Conservation (phyloP, 805 yeast species). For the Nakazawaea sp. region DNA sequence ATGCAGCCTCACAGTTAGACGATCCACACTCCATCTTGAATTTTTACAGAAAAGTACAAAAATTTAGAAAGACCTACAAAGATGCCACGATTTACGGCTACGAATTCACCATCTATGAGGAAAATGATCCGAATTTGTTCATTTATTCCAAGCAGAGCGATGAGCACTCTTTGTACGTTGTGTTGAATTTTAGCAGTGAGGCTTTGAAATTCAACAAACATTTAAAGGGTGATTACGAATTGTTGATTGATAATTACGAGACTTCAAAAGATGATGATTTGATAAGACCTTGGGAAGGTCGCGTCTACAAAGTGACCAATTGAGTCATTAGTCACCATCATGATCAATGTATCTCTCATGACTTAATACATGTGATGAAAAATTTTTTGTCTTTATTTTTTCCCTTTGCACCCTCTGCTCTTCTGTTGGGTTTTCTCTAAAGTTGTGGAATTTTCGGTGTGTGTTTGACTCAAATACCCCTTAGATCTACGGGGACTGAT, state of each 20-base stretch:
- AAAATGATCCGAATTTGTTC: constrained; percentile 33
- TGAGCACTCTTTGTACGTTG: constrained; percentile 25
- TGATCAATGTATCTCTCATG: too few relatives aligned
- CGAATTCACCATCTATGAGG: constrained; percentile 34
- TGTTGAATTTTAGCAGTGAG: constrained; percentile 34
- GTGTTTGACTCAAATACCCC: too few relatives aligned
- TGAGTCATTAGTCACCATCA: not conserved
- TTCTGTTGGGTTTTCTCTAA: too few relatives aligned
- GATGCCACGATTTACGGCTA: constrained; percentile 39
- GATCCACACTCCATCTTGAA: constrained; percentile 38
- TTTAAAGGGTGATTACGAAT: not conserved
- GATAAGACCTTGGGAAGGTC: constrained; percentile 5
- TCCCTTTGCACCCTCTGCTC: too few relatives aligned
- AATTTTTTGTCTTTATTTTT: too few relatives aligned
- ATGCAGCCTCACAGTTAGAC: constrained; percentile 36
- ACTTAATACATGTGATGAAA: too few relatives aligned
- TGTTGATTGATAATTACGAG: constrained; percentile 1
- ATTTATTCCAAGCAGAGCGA: constrained; percentile 31
- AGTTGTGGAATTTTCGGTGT: too few relatives aligned
- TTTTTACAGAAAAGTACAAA: constrained; percentile 38
- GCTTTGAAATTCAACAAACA: constrained; percentile 1
- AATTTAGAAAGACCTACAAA: constrained; percentile 34
- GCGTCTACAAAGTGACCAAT: not conserved
- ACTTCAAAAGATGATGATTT: not conserved
- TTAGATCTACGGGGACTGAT: too few relatives aligned